Evolutionary conservation across 257 asterid genomes (phyloP), one percentile per base, ranked within the genome.

Genomic region (Coffea eugenioides): DNA sequence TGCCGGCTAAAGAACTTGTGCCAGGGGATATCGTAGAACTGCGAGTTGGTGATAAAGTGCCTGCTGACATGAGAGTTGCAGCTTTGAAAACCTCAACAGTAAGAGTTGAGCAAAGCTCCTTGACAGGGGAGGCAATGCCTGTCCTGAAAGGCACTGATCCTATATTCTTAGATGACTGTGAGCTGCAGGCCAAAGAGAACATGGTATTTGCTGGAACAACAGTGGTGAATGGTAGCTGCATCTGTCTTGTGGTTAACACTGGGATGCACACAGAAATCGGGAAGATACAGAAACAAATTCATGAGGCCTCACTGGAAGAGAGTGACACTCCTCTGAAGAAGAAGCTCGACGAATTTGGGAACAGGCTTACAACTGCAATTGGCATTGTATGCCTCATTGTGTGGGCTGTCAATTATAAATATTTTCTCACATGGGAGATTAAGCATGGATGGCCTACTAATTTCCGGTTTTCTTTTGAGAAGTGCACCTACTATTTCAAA

Each of bases 191-290:
- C 16, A 90, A 92, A 78, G 92, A 92, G 74, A 87, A 88, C 77
- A 90, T 92, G 93, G 93, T 89, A 31, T 92, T 92, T 87, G 91
- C 97, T 4, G 97, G 97, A 72, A 92, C 95, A 4, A 90, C 97
- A 1, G 91, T 89, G 66, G 93, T 82, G 54, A 91, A 90, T 5
- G 94, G 92, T 34, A 90, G 89, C 74, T 90, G 97, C 75, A 51
- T 82, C 18, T 88, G 91, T 75, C 72, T 90, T 48, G 94, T 91
- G 69, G 83, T 85, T 69, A 67, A 83, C 77, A 91, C 83, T 21
- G 97, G 94, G 52, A 91, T 91, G 94, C 64, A 69, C 46, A 91
- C 93, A 8, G 94, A 90, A 83, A 91, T 91, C 36, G 97, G 97
- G 14, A 85, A 87, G 56, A 86, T 91, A 62, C 94, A 90, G 64